A percentile compares a stretch with the other conserved stretches of the same genome.
Evolutionary conservation across 176 grass and related monocot species (phyloP).

Genomic region (Melocanna baccifera): DNA sequence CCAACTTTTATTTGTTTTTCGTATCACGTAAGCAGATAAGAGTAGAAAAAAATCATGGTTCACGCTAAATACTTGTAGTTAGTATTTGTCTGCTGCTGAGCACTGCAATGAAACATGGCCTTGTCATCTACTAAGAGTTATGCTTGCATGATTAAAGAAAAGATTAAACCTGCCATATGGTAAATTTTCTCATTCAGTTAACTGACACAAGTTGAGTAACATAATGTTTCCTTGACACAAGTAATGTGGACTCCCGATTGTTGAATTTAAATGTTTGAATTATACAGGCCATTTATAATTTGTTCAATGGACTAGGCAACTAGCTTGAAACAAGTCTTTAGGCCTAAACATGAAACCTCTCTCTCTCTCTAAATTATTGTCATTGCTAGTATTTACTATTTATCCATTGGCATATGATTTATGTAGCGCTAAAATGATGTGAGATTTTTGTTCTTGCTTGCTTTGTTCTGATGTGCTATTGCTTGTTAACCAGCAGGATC

Average conservation of each 20-base stretch:
- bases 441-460: not conserved
- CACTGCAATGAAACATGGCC: not conserved
- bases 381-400: not conserved
- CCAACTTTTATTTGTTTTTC: not conserved
- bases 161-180: not conserved
- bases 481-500: constrained; percentile 30
- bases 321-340: not conserved
- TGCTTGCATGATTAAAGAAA: not conserved
- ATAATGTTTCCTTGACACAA: not conserved
- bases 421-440: not conserved
- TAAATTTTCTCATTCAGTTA: not conserved
- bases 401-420: not conserved
- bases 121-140: not conserved
- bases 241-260: not conserved
- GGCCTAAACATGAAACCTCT: not conserved
- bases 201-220: not conserved
- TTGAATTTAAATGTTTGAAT: not conserved
- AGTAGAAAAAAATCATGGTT: not conserved
- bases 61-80: not conserved
- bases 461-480: constrained; percentile 31
- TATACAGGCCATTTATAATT: not conserved
- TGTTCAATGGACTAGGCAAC: not conserved
- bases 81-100: not conserved
- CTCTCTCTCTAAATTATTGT: not conserved
- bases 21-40: not conserved